Conservation (phyloP, 1,284 basidiomycete species). For the Papiliotrema terrestris region DNA sequence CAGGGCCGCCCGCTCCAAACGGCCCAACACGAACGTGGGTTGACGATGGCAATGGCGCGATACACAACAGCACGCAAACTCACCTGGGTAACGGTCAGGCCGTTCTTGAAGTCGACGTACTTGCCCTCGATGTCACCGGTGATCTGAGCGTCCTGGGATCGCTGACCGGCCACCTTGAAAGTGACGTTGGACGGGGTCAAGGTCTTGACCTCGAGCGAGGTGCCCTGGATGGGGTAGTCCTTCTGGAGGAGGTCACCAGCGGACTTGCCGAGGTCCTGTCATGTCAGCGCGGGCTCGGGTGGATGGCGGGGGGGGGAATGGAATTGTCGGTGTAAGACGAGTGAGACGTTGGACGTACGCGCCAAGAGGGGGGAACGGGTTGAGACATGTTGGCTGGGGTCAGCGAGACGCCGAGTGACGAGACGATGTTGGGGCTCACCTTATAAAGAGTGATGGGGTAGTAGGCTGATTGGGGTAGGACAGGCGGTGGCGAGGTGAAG, state of each 20-base stretch:
- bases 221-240: constrained; percentile 84
- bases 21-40: too few species aligned
- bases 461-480: neutral
- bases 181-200: constrained; percentile 82
- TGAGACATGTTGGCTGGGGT: constrained; percentile 25
- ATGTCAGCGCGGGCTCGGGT: neutral
- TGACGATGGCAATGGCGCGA: too few species aligned
- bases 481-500: neutral
- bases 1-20: neutral
- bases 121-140: constrained; percentile 86
- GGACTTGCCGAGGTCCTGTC: constrained; percentile 91
- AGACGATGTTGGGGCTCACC: neutral
- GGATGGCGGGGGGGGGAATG: neutral
- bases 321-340: neutral
- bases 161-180: constrained; percentile 75
- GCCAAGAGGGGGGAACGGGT: constrained; percentile 80
- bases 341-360: constrained; percentile 54
- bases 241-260: constrained; percentile 90
- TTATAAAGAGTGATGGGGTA: neutral
- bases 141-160: constrained; percentile 71
- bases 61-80: constrained; percentile 9
- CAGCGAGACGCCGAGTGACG: neutral
- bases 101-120: constrained; percentile 81
- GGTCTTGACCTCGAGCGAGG: constrained; percentile 87
- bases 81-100: constrained; percentile 78